A percentile compares a stretch with the other conserved stretches of the same genome.
phyloP scores from a whole-genome alignment of 1,284 basidiomycete species.

The Chondrostereum purpureum region DNA sequence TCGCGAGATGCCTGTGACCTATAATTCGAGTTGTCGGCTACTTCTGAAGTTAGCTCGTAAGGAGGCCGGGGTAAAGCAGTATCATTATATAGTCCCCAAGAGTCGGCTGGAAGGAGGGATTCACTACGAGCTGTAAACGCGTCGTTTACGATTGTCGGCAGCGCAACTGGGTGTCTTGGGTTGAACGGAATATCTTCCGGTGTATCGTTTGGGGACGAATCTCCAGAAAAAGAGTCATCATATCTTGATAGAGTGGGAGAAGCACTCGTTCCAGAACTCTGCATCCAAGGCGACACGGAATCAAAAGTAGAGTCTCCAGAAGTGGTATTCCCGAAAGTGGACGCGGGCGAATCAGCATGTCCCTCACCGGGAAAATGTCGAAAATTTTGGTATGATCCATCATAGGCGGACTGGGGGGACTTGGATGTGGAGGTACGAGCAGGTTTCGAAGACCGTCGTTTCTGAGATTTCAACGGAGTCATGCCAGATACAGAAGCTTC shows the following conservation, averaged over 20 bases:
- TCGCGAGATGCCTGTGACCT: background rate
- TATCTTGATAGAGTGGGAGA: constrained; percentile 3
- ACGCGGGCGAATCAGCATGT: constrained; percentile 11
- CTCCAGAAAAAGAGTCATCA: background rate
- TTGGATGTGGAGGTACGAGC: background rate
- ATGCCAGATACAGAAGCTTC: too few species aligned
- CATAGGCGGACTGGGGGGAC: too few species aligned
- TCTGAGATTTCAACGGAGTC: background rate
- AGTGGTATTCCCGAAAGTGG: constrained; percentile 27
- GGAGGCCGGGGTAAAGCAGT: background rate
- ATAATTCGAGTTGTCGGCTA: background rate
- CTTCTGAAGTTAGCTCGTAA: background rate
- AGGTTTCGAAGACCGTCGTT: background rate
- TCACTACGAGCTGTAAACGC: constrained; percentile 12
- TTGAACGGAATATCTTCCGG: constrained; percentile 8
- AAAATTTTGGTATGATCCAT: constrained; percentile 1
- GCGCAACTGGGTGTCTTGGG: constrained; percentile 13
- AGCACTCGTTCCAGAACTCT: background rate
- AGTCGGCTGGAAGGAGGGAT: constrained; percentile 7
- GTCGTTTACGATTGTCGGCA: constrained; percentile 10
- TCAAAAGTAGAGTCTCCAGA: constrained; percentile 18
- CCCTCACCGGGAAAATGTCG: background rate
- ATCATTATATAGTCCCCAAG: background rate
- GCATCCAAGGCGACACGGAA: constrained; percentile 18
- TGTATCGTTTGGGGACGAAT: background rate